Evolutionary conservation across 2,329 filamentous ascomycete genomes (phyloP).

Genomic region (Apiospora sp.): DNA sequence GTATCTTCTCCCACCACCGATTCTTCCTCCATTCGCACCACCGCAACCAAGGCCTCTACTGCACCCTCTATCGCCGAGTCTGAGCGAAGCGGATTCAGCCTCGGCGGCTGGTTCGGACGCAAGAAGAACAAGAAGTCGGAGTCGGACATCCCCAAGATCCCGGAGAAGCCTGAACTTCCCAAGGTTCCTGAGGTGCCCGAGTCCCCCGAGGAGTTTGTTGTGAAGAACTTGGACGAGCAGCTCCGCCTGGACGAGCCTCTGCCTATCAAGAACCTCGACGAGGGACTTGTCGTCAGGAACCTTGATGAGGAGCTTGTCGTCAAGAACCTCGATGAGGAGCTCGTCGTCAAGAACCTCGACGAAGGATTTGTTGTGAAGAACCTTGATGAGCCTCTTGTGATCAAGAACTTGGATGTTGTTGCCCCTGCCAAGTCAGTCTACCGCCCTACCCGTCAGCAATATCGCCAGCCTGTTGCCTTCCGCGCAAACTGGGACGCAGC

Average conservation of each 20-base stretch:
- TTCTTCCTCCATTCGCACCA: slow-evolving; percentile 33
- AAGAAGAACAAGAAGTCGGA: slow-evolving; percentile 34
- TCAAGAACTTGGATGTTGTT: slow-evolving; percentile 36
- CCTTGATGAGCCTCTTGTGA: slow-evolving; percentile 29
- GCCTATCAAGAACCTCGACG: slow-evolving; percentile 25
- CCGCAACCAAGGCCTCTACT: slow-evolving; percentile 33
- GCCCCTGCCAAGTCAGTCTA: slow-evolving; percentile 30
- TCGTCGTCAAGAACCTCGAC: slow-evolving; percentile 35
- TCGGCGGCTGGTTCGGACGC: slow-evolving; percentile 36
- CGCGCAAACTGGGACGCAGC: slow-evolving; percentile 47
- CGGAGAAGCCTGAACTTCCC: slow-evolving; percentile 29
- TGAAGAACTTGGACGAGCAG: slow-evolving; percentile 37
- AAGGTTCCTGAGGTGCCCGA: slow-evolving; percentile 30
- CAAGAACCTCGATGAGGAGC: slow-evolving; percentile 19
- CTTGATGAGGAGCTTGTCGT: slow-evolving; percentile 33
- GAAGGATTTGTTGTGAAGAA: slow-evolving; percentile 34
- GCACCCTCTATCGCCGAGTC: slow-evolving; percentile 27
- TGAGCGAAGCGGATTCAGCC: slow-evolving; percentile 32
- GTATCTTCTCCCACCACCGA: slow-evolving; percentile 34
- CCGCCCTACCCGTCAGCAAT: slow-evolving; percentile 35
- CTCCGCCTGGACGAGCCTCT: slow-evolving; percentile 27
- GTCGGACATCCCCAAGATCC: slow-evolving; percentile 27
- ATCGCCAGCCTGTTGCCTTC: slow-evolving; percentile 37
- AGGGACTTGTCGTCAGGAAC: slow-evolving; percentile 33
- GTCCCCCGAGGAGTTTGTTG: slow-evolving; percentile 28